A percentile compares a stretch with the other conserved stretches of the same genome.
Conservation (phyloP, 129 eudicot genomes). For the Dittrichia graveolens region DNA sequence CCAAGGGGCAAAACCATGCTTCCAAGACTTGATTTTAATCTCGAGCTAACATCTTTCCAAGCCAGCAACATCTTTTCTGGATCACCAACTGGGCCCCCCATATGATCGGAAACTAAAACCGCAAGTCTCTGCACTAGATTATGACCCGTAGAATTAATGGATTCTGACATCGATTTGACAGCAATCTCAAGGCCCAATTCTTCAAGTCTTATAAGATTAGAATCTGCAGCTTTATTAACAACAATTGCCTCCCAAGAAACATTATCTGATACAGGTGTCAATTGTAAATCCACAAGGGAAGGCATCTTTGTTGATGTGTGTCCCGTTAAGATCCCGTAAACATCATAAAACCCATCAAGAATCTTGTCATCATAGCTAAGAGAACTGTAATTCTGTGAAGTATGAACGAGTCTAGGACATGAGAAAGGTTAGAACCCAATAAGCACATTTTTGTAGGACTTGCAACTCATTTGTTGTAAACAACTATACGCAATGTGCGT, state of each 20-base stretch:
- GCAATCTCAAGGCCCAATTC: conserved; percentile 63
- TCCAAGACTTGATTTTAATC: conserved; percentile 58
- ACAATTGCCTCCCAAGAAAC: conserved; percentile 91
- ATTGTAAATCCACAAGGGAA: conserved; percentile 79
- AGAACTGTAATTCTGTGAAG: conserved; percentile 91
- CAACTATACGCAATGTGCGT: too few species aligned
- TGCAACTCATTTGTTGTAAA: background rate
- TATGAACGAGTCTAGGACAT: conserved; percentile 63
- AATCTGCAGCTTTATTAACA: conserved; percentile 71
- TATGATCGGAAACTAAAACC: conserved; percentile 73
- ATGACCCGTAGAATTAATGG: conserved; percentile 33
- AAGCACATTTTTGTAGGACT: conserved; percentile 26
- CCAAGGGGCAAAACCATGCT: conserved; percentile 98
- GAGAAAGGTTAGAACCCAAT: conserved; percentile 56
- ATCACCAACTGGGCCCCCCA: conserved; percentile 92
- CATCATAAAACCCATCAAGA: conserved; percentile 90
- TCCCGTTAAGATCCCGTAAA: conserved; percentile 62
- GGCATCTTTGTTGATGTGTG: conserved; percentile 79
- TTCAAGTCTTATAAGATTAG: conserved; percentile 64
- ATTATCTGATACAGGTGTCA: conserved; percentile 53
- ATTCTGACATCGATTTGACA: conserved; percentile 50
- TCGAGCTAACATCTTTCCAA: conserved; percentile 70
- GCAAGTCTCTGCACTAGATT: conserved; percentile 71
- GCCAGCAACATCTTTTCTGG: conserved; percentile 77
- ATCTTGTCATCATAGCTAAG: conserved; percentile 95